Base-by-base conservation (phyloP, 768 basidiomycete genomes). In the Trametes elegans region DNA sequence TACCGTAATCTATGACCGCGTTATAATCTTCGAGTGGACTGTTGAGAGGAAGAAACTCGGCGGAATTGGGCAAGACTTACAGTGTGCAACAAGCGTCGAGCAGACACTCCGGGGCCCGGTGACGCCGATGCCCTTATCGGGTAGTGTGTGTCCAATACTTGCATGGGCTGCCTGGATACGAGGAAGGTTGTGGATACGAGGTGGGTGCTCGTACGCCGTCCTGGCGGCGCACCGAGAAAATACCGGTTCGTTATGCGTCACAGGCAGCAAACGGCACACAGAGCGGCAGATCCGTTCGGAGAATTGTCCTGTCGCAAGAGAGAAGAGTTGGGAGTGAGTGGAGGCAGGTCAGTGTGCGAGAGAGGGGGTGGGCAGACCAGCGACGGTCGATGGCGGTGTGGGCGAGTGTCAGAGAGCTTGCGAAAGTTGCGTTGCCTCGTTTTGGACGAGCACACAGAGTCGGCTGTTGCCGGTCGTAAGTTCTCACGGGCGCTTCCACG, bases 1-100 rank as follows among this genome's bases (percentile, higher is more conserved):
- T 32, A 14, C 18, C 29, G 45, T 19, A 27, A 38, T 13, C 24
- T 19, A 10, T 19, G 28, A 41, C 1, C 19, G 13, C 14, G 13
- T 3, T 19, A 21, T 3, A 23, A 8, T n/a, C 18, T 41, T 2
- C 28, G 14, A 38, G 51, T 24, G 36, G 9, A 24, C 14, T 27
- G 13, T 35, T 44, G 32, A 36, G 51, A 36, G 55, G 55, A 57
- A 49, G 49, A 57, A 40, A 49, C 27, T 57, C 55, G 55, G 55
- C 18, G 55, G 35, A 57, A 50, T 40, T 23, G 29, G 28, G 27
- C 35, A n/a, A 19, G 43, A 26, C 49, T 51, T 50, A 50, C 55
- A 21, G 36, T 57, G 19, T 44, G 34, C 43, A 28, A 50, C 42
- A 57, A 45, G 24, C 41, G 19, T n/a, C n/a, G 19, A 19, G 27